Conservation (phyloP, 2,329 filamentous ascomycete species). For the Aspergillus tamarii region DNA sequence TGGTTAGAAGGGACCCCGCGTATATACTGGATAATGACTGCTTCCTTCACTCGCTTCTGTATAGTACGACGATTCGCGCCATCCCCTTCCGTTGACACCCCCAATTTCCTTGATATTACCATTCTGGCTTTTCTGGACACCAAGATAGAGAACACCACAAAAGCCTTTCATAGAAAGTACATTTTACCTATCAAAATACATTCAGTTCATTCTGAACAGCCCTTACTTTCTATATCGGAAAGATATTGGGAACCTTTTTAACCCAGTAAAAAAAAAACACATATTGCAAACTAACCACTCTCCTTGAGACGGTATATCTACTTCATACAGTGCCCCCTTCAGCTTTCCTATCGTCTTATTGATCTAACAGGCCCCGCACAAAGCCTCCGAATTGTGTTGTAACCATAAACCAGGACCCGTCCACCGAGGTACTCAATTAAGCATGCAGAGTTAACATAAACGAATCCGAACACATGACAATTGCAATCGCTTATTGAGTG, state of each 20-base stretch:
- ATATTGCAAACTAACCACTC: conserved; percentile 28
- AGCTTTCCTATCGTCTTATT: conserved; percentile 8
- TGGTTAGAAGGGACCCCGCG: conserved; percentile 33
- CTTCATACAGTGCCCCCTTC: conserved; percentile 26
- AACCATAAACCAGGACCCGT: conserved; percentile 10
- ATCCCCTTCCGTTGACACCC: conserved; percentile 5
- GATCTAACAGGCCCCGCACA: conserved; percentile 6
- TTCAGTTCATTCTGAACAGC: not conserved
- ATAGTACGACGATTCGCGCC: conserved; percentile 20
- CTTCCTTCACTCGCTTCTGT: conserved; percentile 14
- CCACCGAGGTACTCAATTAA: conserved; percentile 9
- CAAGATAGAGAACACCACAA: not conserved
- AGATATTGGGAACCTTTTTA: not conserved
- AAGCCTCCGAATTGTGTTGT: conserved; percentile 10
- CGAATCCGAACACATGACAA: conserved; percentile 14
- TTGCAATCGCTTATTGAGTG: conserved; percentile 55
- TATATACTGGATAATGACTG: not conserved
- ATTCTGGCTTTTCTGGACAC: not conserved
- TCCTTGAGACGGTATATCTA: conserved; percentile 39
- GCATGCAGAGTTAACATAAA: conserved; percentile 11
- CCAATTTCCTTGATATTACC: not conserved
- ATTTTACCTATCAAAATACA: not conserved
- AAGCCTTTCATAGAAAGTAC: not conserved
- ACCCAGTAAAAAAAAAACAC: conserved; percentile 13
- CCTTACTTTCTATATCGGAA: not conserved